Evolutionary conservation across 768 basidiomycete genomes (phyloP), one percentile per base, ranked within the genome.

Genomic region (Royoungia palumana): DNA sequence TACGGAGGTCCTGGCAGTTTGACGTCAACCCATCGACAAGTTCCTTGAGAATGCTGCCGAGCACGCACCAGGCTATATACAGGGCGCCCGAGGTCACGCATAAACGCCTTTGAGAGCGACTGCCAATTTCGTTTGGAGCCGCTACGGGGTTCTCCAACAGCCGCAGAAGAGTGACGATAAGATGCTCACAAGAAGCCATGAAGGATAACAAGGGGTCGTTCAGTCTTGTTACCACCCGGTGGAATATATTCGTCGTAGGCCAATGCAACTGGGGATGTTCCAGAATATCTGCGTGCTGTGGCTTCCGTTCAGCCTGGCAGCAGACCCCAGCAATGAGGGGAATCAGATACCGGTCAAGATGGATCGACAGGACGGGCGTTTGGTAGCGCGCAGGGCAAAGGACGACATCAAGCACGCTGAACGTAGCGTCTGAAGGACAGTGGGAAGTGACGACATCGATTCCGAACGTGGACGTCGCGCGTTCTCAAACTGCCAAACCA

Each of bases 71-170:
- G 67, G 3, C 85, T 73, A 59, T 91, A 93, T 17, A 95, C 75
- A 2, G 87, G 83, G 49, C 83, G 73, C 3, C 75, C 66, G 1
- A 90, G 72, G 43, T 82, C 79, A 27, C 75, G 72, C n/a, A 78
- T 72, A 51, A 96, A 83, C 0, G 82, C 80, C 57, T 88, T 90
- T 6, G 87, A 79, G 5, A 95, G 73, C 0, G 89, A 88, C 6
- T 78, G 72, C 90, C 91, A 96, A 63, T 95, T 95, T 50, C 92
- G 80, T 63, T 94, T 93, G 34, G 85, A 90, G 0, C 91, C 92
- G 56, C 89, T 93, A 57, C 24, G 24, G 35, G 28, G 25, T 20
- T 20, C n/a, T 51, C 56, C 28, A 39, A 39, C 34, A 46, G 51
- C 32, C 19, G 35, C n/a, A 25, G 7, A 41, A 44, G 27, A 25